A percentile compares a stretch with the other conserved stretches of the same genome.
These are phyloP conservation scores for Sporodiniella umbellata DNA, from an alignment of 371 early-diverging fungal genomes.

Conservation along the genomic window DNA sequence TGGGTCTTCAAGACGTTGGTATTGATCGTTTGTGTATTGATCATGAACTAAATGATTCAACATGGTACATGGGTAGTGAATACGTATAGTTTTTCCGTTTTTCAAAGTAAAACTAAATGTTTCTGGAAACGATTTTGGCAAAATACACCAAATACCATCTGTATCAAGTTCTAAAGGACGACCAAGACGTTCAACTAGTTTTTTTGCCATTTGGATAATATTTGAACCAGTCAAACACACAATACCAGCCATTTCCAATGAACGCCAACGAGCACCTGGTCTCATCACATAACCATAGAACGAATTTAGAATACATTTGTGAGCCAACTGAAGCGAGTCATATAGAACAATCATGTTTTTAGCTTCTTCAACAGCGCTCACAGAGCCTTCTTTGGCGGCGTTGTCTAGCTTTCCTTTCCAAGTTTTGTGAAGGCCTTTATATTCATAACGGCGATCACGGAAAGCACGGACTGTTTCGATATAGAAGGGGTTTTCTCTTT, in stretches of 20 bases:
- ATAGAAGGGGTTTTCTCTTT: constrained; percentile 99
- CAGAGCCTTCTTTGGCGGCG: constrained; percentile 62
- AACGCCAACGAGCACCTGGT: constrained; percentile 99
- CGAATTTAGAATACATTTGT: constrained; percentile 98
- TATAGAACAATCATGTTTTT: constrained; percentile 94
- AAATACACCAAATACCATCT: constrained; percentile 99
- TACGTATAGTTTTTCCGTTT: constrained; percentile 73
- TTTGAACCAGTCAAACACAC: constrained; percentile 97
- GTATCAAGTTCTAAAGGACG: constrained; percentile 98
- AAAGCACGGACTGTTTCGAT: constrained; percentile 97
- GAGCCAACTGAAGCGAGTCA: constrained; percentile 98
- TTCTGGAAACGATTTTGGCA: constrained; percentile 94
- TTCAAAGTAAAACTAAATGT: constrained; percentile 81
- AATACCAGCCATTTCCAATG: constrained; percentile 99
- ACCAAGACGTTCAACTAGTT: constrained; percentile 93
- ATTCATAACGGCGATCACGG: constrained; percentile 98
- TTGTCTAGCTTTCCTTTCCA: constrained; percentile 86
- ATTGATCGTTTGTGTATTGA: constrained; percentile 98
- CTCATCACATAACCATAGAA: constrained; percentile 99
- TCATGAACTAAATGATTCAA: constrained; percentile 97
- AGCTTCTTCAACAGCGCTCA: constrained; percentile 80
- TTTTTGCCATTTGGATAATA: constrained; percentile 97
- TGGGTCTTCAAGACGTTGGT: constrained; percentile 73
- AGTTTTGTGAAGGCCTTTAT: constrained; percentile 91
- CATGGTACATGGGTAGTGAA: constrained; percentile 97